Percentiles rank a stretch among this genome's conserved stretches.
These are phyloP conservation scores for Arabidopsis suecica DNA, from an alignment of 345 rosid species.

Conservation along the genomic window DNA sequence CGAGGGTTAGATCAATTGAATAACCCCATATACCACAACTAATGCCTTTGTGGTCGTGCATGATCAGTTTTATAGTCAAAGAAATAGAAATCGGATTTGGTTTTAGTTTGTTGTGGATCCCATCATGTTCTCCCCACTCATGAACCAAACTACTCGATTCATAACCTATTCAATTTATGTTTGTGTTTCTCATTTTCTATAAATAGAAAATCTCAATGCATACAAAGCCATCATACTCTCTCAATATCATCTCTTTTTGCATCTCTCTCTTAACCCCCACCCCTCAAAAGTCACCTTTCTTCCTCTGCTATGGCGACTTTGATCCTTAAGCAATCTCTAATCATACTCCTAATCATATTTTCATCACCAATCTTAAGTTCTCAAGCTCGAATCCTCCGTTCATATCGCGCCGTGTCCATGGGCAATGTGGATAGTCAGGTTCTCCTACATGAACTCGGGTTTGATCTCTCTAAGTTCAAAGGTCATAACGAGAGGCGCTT, in stretches of 20 bases:
- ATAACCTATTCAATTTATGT: slow-evolving; percentile 1
- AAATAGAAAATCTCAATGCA: slow-evolving; percentile 27
- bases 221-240: slow-evolving; percentile 32
- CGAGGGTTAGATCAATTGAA: slow-evolving; percentile 22
- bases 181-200: slow-evolving; percentile 29
- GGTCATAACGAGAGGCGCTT: slow-evolving; percentile 29
- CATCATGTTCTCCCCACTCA: slow-evolving; percentile 41
- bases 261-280: background rate
- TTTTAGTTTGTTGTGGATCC: slow-evolving; percentile 32
- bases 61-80: slow-evolving; percentile 18
- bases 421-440: slow-evolving; percentile 17
- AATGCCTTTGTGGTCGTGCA: slow-evolving; percentile 16
- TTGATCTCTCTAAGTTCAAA: slow-evolving; percentile 45
- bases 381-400: slow-evolving; percentile 44
- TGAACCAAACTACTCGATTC: slow-evolving; percentile 25
- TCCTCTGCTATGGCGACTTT: slow-evolving; percentile 34
- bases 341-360: slow-evolving; percentile 41
- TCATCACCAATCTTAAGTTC: slow-evolving; percentile 13
- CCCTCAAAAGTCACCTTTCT: background rate
- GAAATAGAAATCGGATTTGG: slow-evolving; percentile 2
- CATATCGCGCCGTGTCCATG: slow-evolving; percentile 2
- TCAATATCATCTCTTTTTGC: slow-evolving; percentile 13
- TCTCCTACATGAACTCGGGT: slow-evolving; percentile 43
- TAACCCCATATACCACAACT: background rate
- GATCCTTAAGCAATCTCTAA: slow-evolving; percentile 32